Evolutionary conservation across 768 basidiomycete genomes (phyloP).

Genomic region (Mycena polygramma): DNA sequence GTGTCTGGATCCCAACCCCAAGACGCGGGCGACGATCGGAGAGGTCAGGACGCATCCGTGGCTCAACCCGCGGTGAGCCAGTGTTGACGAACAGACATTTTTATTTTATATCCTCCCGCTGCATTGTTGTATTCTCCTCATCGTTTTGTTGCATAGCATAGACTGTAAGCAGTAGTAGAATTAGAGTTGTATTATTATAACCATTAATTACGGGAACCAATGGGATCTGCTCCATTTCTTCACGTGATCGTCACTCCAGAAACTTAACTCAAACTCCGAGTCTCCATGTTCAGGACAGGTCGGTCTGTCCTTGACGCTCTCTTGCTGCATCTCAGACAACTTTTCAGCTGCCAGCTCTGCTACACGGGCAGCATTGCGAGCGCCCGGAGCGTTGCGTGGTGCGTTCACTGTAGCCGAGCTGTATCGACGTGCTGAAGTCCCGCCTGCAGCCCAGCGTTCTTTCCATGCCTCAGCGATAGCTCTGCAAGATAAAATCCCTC

Average conservation of each 20-base stretch:
- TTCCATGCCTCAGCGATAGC: constrained; percentile 67
- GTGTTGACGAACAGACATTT: constrained; percentile 16
- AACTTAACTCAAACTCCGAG: not conserved
- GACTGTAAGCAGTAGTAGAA: too few species aligned
- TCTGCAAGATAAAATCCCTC: constrained; percentile 52
- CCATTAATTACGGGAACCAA: not conserved
- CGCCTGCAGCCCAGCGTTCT: constrained; percentile 61
- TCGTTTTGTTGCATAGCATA: constrained; percentile 32
- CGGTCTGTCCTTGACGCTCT: constrained; percentile 5
- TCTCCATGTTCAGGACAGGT: constrained; percentile 37
- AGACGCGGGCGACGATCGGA: constrained; percentile 81
- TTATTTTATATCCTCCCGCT: constrained; percentile 23
- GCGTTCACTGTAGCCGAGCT: constrained; percentile 20
- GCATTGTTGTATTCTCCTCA: constrained; percentile 32
- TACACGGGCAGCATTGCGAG: constrained; percentile 60
- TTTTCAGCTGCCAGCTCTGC: constrained; percentile 49
- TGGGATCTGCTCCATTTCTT: constrained; percentile 1
- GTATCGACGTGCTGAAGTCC: not conserved
- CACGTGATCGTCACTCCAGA: constrained; percentile 10
- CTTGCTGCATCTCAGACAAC: not conserved
- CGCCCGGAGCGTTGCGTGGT: constrained; percentile 52
- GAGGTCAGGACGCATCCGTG: constrained; percentile 91
- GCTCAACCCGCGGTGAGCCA: constrained; percentile 57
- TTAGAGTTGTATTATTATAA: constrained; percentile 13
- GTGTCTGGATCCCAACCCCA: constrained; percentile 89